These are phyloP conservation scores for Vigna unguiculata DNA, from an alignment of 306 rosid genomes.

Conservation along the genomic window DNA sequence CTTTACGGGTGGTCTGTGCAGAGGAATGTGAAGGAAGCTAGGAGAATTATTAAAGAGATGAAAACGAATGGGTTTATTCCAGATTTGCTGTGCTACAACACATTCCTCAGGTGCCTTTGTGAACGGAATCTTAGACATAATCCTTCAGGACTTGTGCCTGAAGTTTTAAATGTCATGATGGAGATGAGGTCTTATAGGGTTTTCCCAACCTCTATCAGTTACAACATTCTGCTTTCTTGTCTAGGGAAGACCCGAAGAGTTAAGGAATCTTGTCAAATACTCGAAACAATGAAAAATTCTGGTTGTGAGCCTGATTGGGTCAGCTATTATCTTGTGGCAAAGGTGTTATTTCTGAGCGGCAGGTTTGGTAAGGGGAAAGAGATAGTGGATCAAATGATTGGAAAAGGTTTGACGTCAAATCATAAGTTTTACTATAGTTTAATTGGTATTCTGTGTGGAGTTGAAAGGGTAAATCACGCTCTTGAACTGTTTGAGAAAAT, in stretches of 20 bases:
- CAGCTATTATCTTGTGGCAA: constrained; percentile 73
- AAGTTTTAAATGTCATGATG: constrained; percentile 81
- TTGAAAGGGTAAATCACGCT: constrained; percentile 74
- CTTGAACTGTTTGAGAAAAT: constrained; percentile 76
- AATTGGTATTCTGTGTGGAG: constrained; percentile 83
- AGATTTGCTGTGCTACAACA: constrained; percentile 76
- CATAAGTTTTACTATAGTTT: constrained; percentile 77
- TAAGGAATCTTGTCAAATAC: constrained; percentile 72
- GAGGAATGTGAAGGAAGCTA: constrained; percentile 82
- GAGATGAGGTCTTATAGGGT: constrained; percentile 76
- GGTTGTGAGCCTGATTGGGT: constrained; percentile 74
- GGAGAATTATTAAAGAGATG: constrained; percentile 82
- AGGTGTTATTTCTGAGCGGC: constrained; percentile 70
- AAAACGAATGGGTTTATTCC: constrained; percentile 65
- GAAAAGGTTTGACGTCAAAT: constrained; percentile 62
- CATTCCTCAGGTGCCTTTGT: constrained; percentile 79
- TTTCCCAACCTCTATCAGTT: constrained; percentile 64
- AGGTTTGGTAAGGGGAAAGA: constrained; percentile 82
- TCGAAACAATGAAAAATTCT: constrained; percentile 64
- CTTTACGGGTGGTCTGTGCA: constrained; percentile 83
- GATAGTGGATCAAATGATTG: constrained; percentile 77
- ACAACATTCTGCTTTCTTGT: constrained; percentile 77
- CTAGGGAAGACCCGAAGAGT: constrained; percentile 79
- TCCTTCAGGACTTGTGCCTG: constrained; percentile 90
- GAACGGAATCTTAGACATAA: constrained; percentile 67